Evolutionary conservation across 441 rosid genomes (phyloP), one percentile per base, ranked within the genome.

Genomic region (Raphanus hybrid): DNA sequence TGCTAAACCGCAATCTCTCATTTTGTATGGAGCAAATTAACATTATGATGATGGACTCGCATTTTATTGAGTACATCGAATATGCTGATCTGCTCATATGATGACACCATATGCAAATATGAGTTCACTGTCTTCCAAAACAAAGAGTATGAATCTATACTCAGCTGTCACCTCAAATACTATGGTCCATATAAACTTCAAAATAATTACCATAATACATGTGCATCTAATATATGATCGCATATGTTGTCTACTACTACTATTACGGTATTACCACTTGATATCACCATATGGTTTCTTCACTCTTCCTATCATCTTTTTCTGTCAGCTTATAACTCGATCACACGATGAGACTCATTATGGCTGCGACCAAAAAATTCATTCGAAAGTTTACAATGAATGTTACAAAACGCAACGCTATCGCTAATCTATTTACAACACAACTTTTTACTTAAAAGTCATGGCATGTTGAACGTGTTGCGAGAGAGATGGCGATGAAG

Each of bases 401-500:
- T 29, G 34, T 29, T 29, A 64, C 71, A 69, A 69, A 23, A 63
- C 60, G 66, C 8, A 55, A 69, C 0, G 34, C 34, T 29, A 29
- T 29, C 34, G 34, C 34, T 29, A 1, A 29, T 29, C 34, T 29
- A 29, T 29, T 29, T 29, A 29, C 34, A 29, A 29, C 34, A 29
- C 5, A 29, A 29, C 34, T 8, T 39, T 58, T 69, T 74, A 74
- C 63, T 74, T 74, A 23, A 15, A 64, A 64, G 29, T 23, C 0
- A 71, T 74, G 34, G 32, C 67, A 74, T 62, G 55, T 67, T 68
- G 71, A 73, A 73, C 18, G 6, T 74, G 67, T 79, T 69, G 69
- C 64, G 79, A 64, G 59, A 57, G 4, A 57, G 75, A 70, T 43
- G 79, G 18, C 54, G 89, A 75, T 23, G 93, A 76, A 48, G 87